phyloP scores from a whole-genome alignment of 495 filamentous ascomycete genomes.

The Cercophora scortea region DNA sequence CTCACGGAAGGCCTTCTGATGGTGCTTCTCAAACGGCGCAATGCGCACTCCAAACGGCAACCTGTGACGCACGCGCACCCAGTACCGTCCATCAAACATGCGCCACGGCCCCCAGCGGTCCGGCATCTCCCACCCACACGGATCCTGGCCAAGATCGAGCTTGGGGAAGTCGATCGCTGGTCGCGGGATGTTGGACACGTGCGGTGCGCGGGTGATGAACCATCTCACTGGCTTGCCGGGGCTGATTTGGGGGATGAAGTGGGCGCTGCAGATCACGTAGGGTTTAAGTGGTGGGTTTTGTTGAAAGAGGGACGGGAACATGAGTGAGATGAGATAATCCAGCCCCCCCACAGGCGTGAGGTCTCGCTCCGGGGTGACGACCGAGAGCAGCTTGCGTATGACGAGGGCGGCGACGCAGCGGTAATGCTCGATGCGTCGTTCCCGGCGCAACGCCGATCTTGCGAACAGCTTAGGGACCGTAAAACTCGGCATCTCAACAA shows the following conservation, averaged over 20 bases:
- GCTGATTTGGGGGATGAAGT: constrained; percentile 39
- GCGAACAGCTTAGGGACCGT: constrained; percentile 4
- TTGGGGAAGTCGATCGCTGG: constrained; percentile 7
- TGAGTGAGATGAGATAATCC: constrained; percentile 23
- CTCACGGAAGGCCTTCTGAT: constrained; percentile 37
- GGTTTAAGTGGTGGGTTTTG: constrained; percentile 18
- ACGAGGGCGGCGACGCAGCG: constrained; percentile 31
- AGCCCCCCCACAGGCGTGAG: constrained; percentile 21
- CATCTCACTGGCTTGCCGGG: constrained; percentile 16
- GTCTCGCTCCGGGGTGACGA: constrained; percentile 32
- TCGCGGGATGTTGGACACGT: constrained; percentile 19
- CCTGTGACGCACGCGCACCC: constrained; percentile 54
- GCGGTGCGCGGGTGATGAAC: constrained; percentile 34
- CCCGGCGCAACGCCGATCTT: constrained; percentile 4
- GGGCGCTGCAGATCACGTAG: constrained; percentile 48
- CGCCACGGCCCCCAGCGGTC: constrained; percentile 31
- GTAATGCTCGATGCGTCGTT: constrained; percentile 18
- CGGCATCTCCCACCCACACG: constrained; percentile 1
- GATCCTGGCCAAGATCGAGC: neutral
- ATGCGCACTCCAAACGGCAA: constrained; percentile 32
- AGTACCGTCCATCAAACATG: constrained; percentile 79
- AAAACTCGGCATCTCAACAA: constrained; percentile 32
- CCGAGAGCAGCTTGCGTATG: constrained; percentile 27
- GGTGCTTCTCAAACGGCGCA: constrained; percentile 41
- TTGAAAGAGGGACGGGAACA: constrained; percentile 25